A percentile compares a stretch with the other conserved stretches of the same genome.
phyloP scores from a whole-genome alignment of 2,329 filamentous ascomycete species.

The Pseudopithomyces maydicus region DNA sequence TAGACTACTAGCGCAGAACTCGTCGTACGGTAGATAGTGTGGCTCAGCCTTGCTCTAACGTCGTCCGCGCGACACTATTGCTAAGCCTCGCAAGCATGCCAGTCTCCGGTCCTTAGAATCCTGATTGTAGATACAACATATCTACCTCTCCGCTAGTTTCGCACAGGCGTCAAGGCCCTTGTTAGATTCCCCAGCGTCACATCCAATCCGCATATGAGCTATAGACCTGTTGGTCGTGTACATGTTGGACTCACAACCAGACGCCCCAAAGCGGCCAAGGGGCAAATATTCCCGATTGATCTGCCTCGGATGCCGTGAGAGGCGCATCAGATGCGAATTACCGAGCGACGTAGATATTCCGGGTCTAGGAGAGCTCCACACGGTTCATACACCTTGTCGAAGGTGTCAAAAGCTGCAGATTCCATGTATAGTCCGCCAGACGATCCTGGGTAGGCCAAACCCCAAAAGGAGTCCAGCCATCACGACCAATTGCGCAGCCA shows the following conservation, averaged over 20 bases:
- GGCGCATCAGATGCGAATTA: conserved; percentile 23
- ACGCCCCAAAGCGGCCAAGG: conserved; percentile 16
- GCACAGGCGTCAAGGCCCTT: neutral
- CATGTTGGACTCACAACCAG: conserved; percentile 13
- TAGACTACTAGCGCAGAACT: too few relatives aligned
- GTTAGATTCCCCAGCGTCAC: neutral
- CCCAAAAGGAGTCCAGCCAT: neutral
- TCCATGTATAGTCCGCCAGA: conserved; percentile 19
- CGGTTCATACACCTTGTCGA: conserved; percentile 21
- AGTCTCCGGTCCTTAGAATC: neutral
- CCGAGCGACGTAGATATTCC: conserved; percentile 18
- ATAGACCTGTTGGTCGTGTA: neutral
- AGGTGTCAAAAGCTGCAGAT: conserved; percentile 19
- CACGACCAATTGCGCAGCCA: neutral
- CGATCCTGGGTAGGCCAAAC: conserved; percentile 18
- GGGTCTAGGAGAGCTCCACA: conserved; percentile 18
- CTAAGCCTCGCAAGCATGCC: neutral
- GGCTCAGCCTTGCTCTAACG: too few relatives aligned
- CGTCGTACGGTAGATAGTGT: too few relatives aligned
- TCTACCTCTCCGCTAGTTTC: neutral
- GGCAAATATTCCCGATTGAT: conserved; percentile 22
- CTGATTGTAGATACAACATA: neutral
- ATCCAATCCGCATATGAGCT: neutral
- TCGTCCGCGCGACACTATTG: neutral
- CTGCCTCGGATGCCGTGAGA: conserved; percentile 23